Conservation (phyloP, 306 rosid genomes). For the Alnus glutinosa region DNA sequence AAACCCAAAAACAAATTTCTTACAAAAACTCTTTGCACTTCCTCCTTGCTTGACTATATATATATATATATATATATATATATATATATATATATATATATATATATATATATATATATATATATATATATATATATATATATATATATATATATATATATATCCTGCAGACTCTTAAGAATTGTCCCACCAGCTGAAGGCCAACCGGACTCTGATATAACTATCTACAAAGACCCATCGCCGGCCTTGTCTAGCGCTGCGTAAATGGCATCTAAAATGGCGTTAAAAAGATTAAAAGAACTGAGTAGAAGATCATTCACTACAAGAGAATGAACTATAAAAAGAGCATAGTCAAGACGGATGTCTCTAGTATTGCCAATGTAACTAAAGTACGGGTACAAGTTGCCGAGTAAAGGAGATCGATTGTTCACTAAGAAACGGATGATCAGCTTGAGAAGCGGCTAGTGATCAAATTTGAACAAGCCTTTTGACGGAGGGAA, state of each 20-base stretch:
- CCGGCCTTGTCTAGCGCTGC: conserved; percentile 47
- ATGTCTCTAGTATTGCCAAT: neutral
- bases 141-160: too few species aligned
- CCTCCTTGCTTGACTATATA: too few species aligned
- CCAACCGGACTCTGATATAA: conserved; percentile 57
- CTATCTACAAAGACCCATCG: conserved; percentile 33
- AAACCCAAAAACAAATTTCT: too few species aligned
- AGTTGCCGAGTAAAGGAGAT: conserved; percentile 44
- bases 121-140: too few species aligned
- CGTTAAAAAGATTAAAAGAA: conserved; percentile 45
- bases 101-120: too few species aligned
- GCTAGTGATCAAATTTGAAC: conserved; percentile 8
- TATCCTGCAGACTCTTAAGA: too few species aligned
- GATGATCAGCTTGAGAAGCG: conserved; percentile 32
- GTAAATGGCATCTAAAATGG: conserved; percentile 38
- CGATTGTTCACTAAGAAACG: conserved; percentile 24
- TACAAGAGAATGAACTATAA: conserved; percentile 21
- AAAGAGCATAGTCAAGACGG: conserved; percentile 33
- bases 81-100: too few species aligned
- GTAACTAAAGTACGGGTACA: conserved; percentile 44
- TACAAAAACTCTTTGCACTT: too few species aligned
- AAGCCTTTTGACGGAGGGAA: conserved; percentile 50
- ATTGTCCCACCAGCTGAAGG: conserved; percentile 44
- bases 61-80: too few species aligned
- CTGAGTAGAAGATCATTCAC: conserved; percentile 35